These are phyloP conservation scores for Salpingoeca rosetta DNA, from an alignment of 78 protist genomes.

Conservation along the genomic window DNA sequence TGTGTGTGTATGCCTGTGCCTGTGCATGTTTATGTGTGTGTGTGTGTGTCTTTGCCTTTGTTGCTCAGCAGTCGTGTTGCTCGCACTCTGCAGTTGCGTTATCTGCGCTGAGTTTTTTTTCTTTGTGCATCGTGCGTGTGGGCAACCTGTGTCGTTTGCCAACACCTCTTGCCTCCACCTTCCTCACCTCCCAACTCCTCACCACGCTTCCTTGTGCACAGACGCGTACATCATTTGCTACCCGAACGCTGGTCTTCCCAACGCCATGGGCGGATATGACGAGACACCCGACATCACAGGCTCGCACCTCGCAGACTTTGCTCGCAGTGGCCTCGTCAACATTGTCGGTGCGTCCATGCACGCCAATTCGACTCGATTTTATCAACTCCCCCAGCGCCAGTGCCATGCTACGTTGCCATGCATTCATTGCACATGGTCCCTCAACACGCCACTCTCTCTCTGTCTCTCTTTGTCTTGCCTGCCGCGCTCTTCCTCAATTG, in stretches of 20 bases:
- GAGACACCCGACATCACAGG: slow-evolving; percentile 82
- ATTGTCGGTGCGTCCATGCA: slow-evolving; percentile 58
- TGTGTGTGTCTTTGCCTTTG: too few species aligned
- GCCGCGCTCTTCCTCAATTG: neutral
- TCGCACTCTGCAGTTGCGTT: too few species aligned
- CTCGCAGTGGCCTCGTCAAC: slow-evolving; percentile 71
- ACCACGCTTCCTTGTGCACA: too few species aligned
- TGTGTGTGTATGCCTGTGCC: too few species aligned
- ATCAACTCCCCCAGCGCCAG: too few species aligned
- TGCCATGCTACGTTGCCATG: too few species aligned
- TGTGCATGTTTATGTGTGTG: too few species aligned
- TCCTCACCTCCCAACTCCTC: too few species aligned
- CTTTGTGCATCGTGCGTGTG: too few species aligned
- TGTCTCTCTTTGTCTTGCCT: neutral
- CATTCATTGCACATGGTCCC: neutral
- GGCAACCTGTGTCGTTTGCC: too few species aligned
- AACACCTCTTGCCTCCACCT: neutral
- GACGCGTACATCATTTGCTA: slow-evolving; percentile 46
- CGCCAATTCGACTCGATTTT: too few species aligned
- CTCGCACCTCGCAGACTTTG: slow-evolving; percentile 50
- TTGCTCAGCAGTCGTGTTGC: slow-evolving; percentile 16
- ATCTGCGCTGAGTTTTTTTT: too few species aligned
- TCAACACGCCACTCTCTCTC: neutral
- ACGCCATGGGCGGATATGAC: slow-evolving; percentile 90
- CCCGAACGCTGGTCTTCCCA: slow-evolving; percentile 96